phyloP scores from a whole-genome alignment of 2,329 filamentous ascomycete species.

The Penicillium sp. region DNA sequence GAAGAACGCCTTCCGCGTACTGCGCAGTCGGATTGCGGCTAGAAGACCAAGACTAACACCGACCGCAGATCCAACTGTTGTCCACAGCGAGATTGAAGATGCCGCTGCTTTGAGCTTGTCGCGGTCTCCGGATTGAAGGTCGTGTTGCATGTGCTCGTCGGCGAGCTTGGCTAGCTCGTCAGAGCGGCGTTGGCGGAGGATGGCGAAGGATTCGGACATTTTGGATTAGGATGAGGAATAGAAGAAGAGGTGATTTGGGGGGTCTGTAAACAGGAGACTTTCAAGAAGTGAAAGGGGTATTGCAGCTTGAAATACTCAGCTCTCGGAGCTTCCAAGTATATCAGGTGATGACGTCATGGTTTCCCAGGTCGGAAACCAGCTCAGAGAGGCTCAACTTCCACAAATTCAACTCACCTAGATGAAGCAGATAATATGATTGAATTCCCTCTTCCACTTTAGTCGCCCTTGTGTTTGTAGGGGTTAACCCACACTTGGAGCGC shows the following conservation, averaged over 20 bases:
- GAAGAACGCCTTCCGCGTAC: constrained; percentile 51
- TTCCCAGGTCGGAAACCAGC: neutral
- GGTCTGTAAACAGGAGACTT: neutral
- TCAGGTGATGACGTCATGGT: neutral
- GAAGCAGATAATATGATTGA: too few species aligned
- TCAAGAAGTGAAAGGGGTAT: neutral
- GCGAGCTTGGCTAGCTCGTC: constrained; percentile 49
- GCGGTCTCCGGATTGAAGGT: constrained; percentile 52
- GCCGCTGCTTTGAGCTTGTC: constrained; percentile 50
- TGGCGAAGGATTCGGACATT: constrained; percentile 40
- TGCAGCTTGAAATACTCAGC: neutral
- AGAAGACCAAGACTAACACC: constrained; percentile 54
- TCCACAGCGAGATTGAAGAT: constrained; percentile 46
- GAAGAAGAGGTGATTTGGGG: neutral
- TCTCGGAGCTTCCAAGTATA: neutral
- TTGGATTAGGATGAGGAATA: neutral
- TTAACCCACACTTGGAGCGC: too few species aligned
- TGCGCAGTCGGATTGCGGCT: constrained; percentile 50
- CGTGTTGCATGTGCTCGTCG: constrained; percentile 51
- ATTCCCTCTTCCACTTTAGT: neutral
- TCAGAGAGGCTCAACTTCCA: neutral
- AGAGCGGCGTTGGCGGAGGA: constrained; percentile 40
- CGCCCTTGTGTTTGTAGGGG: neutral
- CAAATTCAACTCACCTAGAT: too few species aligned
- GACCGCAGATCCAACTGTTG: constrained; percentile 51